Evolutionary conservation across 306 rosid genomes (phyloP), one percentile per base, ranked within the genome.

Genomic region (Cicer bijugum): DNA sequence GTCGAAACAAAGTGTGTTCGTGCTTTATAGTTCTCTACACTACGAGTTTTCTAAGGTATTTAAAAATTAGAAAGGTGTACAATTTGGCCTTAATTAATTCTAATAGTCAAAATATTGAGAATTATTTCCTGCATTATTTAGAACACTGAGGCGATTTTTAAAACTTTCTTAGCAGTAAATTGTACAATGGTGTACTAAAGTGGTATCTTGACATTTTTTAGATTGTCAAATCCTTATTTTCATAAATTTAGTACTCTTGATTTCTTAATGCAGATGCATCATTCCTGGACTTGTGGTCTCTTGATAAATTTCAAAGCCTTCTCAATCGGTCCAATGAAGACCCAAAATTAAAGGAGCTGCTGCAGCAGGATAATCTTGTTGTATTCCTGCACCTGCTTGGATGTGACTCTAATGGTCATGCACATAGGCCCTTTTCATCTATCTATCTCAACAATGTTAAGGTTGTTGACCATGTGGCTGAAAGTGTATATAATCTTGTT

Each of bases 321-420:
- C 82, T 89, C 67, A 87, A 92, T 81, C 79, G 82, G 72, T 92
- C 97, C 80, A 75, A 57, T 40, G 88, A 88, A 82, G 96, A 89
- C 59, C 75, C 83, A 61, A 88, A 88, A 74, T 58, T 87, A 85
- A 85, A 81, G 86, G 87, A 81, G 51, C 81, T 89, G 69, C 90
- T 92, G 70, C 80, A 42, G 72, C 92, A 85, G 81, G 90, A 90
- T 74, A 84, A 90, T 56, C 89, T 92, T 87, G 91, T 87, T 37
- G 61, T 92, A 65, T 92, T 92, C 77, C 81, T 92, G 80, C 97
- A 92, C 81, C 84, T 92, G 16, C 97, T 89, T 69, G 97, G 97
- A 64, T 92, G 97, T 72, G 96, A 92, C 82, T 86, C 97, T 71
- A 92, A 92, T 78, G 97, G 97, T 72, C 97, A 92, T 80, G 97